These are phyloP conservation scores for Boletus reticuloceps DNA, from an alignment of 768 basidiomycete species.

Conservation along the genomic window DNA sequence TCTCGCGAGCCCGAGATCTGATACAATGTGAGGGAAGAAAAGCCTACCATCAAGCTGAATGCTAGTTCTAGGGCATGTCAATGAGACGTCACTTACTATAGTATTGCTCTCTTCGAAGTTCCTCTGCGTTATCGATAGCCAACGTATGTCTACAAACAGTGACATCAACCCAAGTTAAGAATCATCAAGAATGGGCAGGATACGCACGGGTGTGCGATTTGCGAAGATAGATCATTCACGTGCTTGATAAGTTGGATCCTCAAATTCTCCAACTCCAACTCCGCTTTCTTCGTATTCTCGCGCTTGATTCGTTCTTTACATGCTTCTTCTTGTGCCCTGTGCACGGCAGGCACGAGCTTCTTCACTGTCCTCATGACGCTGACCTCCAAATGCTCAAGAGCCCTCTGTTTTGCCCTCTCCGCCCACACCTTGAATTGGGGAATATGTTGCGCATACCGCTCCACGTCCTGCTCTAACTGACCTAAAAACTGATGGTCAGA, in stretches of 20 bases:
- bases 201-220: background rate
- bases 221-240: slow-evolving; percentile 15
- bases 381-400: background rate
- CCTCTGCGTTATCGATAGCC: background rate
- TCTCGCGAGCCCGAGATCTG: slow-evolving; percentile 4
- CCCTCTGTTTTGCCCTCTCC: background rate
- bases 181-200: slow-evolving; percentile 7
- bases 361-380: background rate
- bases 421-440: background rate
- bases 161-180: background rate
- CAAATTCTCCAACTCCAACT: slow-evolving; percentile 5
- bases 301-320: background rate
- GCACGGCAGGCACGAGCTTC: slow-evolving; percentile 5
- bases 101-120: background rate
- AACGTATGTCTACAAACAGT: slow-evolving; percentile 12
- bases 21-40: background rate
- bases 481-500: slow-evolving; percentile 17
- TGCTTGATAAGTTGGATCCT: slow-evolving; percentile 17
- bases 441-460: background rate
- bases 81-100: background rate
- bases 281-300: background rate
- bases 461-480: slow-evolving; percentile 1
- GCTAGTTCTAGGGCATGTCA: background rate
- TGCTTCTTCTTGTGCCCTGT: slow-evolving; percentile 7
- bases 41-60: too few species aligned